Evolutionary conservation across 164 flowering plant genomes (phyloP).

Genomic region (Nymphaea thermarum): DNA sequence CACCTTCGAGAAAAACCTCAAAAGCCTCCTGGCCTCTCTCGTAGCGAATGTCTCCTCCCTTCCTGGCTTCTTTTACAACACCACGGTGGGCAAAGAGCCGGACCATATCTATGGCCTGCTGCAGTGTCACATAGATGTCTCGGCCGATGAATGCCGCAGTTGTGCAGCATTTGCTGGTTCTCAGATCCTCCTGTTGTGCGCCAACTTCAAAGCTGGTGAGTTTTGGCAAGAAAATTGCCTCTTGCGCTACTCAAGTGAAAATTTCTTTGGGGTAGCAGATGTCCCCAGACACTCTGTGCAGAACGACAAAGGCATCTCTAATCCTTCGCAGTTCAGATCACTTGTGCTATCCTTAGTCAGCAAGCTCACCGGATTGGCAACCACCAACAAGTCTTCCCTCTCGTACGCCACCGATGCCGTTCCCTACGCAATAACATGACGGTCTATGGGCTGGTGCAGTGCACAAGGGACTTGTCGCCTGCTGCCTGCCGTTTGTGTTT

Average conservation of each 20-base stretch:
- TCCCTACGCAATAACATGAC: neutral
- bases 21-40: neutral
- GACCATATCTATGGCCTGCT: neutral
- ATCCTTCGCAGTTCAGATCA: neutral
- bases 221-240: conserved; percentile 2
- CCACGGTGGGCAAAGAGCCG: neutral
- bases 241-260: neutral
- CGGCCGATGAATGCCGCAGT: neutral
- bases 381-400: neutral
- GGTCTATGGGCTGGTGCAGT: conserved; percentile 20
- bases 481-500: conserved; percentile 21
- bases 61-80: neutral
- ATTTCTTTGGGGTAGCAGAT: neutral
- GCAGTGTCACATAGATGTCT: neutral
- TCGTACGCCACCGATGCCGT: conserved; percentile 1
- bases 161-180: neutral
- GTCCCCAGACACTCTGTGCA: neutral
- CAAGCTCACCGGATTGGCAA: neutral
- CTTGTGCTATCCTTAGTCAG: neutral
- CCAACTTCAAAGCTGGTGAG: neutral
- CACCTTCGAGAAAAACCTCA: conserved; percentile 10
- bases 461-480: conserved; percentile 21
- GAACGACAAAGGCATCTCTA: neutral
- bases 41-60: neutral
- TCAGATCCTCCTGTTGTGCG: neutral